Evolutionary conservation across 83 land plant genomes (phyloP), one percentile per base, ranked within the genome.

Genomic region (Picea engelmannii): DNA sequence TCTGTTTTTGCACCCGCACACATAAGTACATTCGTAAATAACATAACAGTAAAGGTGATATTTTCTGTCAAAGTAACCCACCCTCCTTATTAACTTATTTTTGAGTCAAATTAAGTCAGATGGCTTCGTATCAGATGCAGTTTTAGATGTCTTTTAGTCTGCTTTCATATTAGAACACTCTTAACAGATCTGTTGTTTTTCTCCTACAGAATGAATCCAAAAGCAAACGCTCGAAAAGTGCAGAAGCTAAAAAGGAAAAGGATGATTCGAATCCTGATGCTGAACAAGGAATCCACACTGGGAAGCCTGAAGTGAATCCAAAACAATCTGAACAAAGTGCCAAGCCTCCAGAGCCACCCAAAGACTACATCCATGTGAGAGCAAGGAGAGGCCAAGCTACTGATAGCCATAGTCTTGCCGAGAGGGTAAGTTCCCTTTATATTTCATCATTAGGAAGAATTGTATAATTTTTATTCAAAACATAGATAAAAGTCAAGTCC

Each of bases 281-380:
- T 9, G 59, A 73, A 73, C 25, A 18, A 70, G 47, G 49, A 70
- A 44, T 5, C 74, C 2, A 40, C 49, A 40, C 17, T 70, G 9
- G 74, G 38, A 44, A 70, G 42, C 58, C 25, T 52, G n/a, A 78
- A 59, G 47, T 6, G 42, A 78, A 78, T 20, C n/a, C 18, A 61
- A 78, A 78, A 18, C 35, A 58, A 31, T 78, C 65, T 59, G n/a
- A 27, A 78, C 65, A 78, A 60, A 60, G 12, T 35, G 23, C 8
- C 62, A 78, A 78, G 55, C 80, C 80, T 17, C 24, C 68, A 66
- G 81, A 80, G 81, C 49, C 81, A 64, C 27, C 81, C 55, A 80
- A 80, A 65, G 81, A 80, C 12, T 80, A 80, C 71, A 80, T 80
- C 31, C 81, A 80, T 47, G 73, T 80, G n/a, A 38, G 81, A 65